Evolutionary conservation across 2,329 filamentous ascomycete genomes (phyloP), one percentile per base, ranked within the genome.

Genomic region (Beauveria bassiana): DNA sequence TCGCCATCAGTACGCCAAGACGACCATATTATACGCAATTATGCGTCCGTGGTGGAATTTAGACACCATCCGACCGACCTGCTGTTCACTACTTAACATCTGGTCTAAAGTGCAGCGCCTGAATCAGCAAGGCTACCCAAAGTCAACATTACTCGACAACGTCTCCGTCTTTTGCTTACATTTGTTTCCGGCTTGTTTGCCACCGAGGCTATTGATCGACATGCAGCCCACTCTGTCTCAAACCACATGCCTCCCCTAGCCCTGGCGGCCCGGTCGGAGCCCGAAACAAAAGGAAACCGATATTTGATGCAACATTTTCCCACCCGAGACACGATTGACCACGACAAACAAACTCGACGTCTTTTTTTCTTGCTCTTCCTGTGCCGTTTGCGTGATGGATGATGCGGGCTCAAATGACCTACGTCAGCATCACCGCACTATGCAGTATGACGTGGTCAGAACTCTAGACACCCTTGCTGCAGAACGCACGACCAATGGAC

Each of bases 381-480:
- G 8, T n/a, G 22, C 31, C 20, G 9, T 31, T 56, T 43, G 14
- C 40, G 14, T 22, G 20, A 22, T 22, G 20, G 20, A 22, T 26
- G 24, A 43, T 55, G 40, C 53, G 18, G 12, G 6, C 28, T 20
- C 55, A 31, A 31, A 10, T 9, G 16, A 26, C 45, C 14, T 26
- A 49, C 49, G 45, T 18, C 56, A 59, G 46, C 56, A 20, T 40
- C 40, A 42, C 18, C 18, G 20, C 20, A 34, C 18, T 20, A 59
- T 59, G 55, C 46, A 59, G 20, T 16, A 59, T 59, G 56, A 59
- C 56, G 56, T 59, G 56, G 56, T 51, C 20, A 50, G 20, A 20
- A 28, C 53, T 16, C 24, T 14, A 14, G 34, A 10, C 14, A 40
- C 31, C 56, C 34, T 58, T n/a, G 45, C 31, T 49, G 56, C 45